A percentile compares a stretch with the other conserved stretches of the same genome.
phyloP scores from a whole-genome alignment of 73 alveolate genomes.

The Paramecium caudatum region DNA sequence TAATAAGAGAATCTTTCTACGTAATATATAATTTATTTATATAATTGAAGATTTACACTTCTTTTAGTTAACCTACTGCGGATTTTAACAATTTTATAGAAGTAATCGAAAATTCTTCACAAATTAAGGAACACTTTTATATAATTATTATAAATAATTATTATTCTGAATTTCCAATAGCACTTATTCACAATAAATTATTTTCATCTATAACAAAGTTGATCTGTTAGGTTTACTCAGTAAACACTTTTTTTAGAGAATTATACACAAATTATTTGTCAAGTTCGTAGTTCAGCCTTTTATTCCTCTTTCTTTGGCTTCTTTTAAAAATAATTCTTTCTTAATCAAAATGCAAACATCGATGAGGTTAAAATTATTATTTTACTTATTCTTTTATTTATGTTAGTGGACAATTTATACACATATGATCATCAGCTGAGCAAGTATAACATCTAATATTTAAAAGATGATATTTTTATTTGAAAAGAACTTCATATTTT shows the following conservation, averaged over 20 bases:
- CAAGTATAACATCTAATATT: constrained; percentile 51
- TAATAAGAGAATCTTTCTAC: constrained; percentile 31
- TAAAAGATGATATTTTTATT: constrained; percentile 9
- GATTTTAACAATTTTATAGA: too few species aligned
- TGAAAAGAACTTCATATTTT: constrained; percentile 46
- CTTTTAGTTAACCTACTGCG: too few species aligned
- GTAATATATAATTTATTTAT: too few species aligned
- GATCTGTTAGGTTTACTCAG: not conserved
- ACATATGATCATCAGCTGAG: constrained; percentile 7
- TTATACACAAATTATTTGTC: constrained; percentile 4
- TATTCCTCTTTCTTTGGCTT: not conserved
- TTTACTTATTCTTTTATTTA: not conserved
- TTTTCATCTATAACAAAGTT: constrained; percentile 11
- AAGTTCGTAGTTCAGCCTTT: not conserved
- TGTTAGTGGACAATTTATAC: constrained; percentile 58
- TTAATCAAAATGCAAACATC: not conserved
- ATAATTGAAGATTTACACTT: too few species aligned
- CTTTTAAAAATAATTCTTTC: not conserved
- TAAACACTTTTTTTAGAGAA: not conserved
- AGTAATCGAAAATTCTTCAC: too few species aligned
- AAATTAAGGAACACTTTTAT: too few species aligned
- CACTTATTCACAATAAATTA: constrained; percentile 1
- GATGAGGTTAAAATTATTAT: not conserved
- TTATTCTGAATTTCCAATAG: too few species aligned
- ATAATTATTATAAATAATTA: too few species aligned